Percentiles rank a stretch among this genome's conserved stretches.
Conservation (phyloP, 805 yeast genomes). For the Ogataea salicorniae region DNA sequence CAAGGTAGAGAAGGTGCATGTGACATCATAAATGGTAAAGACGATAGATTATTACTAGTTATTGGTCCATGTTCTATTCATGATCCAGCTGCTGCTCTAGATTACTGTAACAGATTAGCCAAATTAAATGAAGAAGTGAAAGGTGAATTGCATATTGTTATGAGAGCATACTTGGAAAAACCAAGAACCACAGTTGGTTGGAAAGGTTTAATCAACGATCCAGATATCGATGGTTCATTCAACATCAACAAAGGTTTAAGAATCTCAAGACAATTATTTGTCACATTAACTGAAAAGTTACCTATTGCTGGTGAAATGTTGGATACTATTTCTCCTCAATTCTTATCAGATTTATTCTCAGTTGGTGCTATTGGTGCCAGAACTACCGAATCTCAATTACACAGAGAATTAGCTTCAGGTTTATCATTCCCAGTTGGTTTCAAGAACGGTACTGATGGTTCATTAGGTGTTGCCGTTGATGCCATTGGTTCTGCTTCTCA, state of each 20-base stretch:
- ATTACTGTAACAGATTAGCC: slow-evolving; percentile 68
- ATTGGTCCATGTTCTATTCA: slow-evolving; percentile 98
- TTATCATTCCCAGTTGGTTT: slow-evolving; percentile 98
- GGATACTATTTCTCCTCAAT: slow-evolving; percentile 97
- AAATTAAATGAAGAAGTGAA: slow-evolving; percentile 55
- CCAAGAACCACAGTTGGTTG: slow-evolving; percentile 99
- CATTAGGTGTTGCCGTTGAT: slow-evolving; percentile 86
- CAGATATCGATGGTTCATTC: slow-evolving; percentile 90
- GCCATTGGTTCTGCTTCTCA: slow-evolving; percentile 90
- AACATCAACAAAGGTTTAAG: slow-evolving; percentile 92
- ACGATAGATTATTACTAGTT: slow-evolving; percentile 82
- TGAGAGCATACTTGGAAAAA: slow-evolving; percentile 97
- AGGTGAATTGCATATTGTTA: slow-evolving; percentile 76
- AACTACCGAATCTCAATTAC: slow-evolving; percentile 97
- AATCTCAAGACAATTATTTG: slow-evolving; percentile 82
- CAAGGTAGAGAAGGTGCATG: slow-evolving; percentile 73
- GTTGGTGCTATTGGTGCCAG: slow-evolving; percentile 99
- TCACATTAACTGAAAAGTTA: slow-evolving; percentile 70
- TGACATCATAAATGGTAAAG: slow-evolving; percentile 70
- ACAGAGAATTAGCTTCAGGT: slow-evolving; percentile 96
- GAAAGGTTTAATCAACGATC: slow-evolving; percentile 97
- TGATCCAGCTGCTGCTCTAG: slow-evolving; percentile 88
- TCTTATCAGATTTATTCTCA: slow-evolving; percentile 81
- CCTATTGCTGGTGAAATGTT: slow-evolving; percentile 98
- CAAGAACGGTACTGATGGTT: slow-evolving; percentile 98